These are phyloP conservation scores for Cladosporium colombiae DNA, from an alignment of 2,329 filamentous ascomycete species.

Conservation along the genomic window DNA sequence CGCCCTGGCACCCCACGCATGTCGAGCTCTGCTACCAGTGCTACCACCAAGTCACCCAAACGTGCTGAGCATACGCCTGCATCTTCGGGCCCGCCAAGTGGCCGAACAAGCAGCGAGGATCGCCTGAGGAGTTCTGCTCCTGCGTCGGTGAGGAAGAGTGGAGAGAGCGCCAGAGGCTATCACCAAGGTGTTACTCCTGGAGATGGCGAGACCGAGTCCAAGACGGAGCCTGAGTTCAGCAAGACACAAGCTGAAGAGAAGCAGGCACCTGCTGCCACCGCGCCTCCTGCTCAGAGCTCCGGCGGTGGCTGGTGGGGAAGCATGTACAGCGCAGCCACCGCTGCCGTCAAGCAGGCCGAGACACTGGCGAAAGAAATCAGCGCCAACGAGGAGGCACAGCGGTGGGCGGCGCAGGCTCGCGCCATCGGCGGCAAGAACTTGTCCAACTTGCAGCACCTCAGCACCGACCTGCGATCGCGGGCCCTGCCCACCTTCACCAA, in stretches of 20 bases:
- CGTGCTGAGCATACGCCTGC: slow-evolving; percentile 53
- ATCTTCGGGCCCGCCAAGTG: slow-evolving; percentile 49
- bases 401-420: slow-evolving; percentile 91
- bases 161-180: slow-evolving; percentile 71
- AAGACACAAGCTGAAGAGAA: slow-evolving; percentile 35
- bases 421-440: slow-evolving; percentile 49
- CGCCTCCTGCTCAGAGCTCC: slow-evolving; percentile 23
- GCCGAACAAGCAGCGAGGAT: slow-evolving; percentile 64
- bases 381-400: slow-evolving; percentile 92
- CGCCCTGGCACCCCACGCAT: slow-evolving; percentile 81
- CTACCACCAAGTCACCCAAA: slow-evolving; percentile 38
- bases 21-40: slow-evolving; percentile 49
- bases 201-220: slow-evolving; percentile 39
- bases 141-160: slow-evolving; percentile 65
- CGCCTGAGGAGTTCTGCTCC: slow-evolving; percentile 42
- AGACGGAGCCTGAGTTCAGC: slow-evolving; percentile 17
- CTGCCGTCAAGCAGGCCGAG: slow-evolving; percentile 90
- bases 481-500: slow-evolving; percentile 94
- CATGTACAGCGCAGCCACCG: slow-evolving; percentile 75
- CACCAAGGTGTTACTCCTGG: slow-evolving; percentile 72
- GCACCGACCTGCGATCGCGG: slow-evolving; percentile 70
- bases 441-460: slow-evolving; percentile 27
- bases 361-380: slow-evolving; percentile 92
- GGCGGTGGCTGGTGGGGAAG: slow-evolving; percentile 85
- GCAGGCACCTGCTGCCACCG: slow-evolving; percentile 22